Conservation (phyloP, 495 filamentous ascomycete species). For the Neurospora tetrasperma region DNA sequence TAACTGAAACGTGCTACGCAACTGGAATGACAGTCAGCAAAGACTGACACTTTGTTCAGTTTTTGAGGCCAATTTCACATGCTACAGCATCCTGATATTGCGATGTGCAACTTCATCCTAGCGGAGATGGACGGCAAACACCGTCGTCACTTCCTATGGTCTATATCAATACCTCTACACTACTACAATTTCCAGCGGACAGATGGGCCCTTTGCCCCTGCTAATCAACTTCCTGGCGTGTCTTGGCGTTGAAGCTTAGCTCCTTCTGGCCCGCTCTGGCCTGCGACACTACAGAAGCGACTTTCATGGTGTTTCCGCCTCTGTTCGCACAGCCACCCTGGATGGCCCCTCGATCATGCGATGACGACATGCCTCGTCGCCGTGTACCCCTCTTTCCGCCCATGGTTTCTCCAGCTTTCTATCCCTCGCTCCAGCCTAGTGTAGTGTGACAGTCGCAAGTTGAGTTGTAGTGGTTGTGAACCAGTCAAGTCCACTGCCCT, state of each 20-base stretch:
- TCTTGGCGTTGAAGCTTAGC: background rate
- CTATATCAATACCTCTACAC: too few relatives aligned
- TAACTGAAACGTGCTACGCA: background rate
- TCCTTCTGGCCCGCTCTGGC: background rate
- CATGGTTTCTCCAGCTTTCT: background rate
- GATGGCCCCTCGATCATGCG: conserved; percentile 9
- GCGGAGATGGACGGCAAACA: background rate
- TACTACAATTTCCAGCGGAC: background rate
- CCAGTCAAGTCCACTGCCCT: background rate
- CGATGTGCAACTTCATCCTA: background rate
- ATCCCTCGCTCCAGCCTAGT: conserved; percentile 1
- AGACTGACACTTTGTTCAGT: background rate
- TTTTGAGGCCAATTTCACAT: background rate
- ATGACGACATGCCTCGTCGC: conserved; percentile 22
- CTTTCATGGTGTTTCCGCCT: background rate
- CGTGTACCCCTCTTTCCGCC: conserved; percentile 5
- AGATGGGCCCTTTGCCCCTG: background rate
- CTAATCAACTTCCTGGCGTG: background rate
- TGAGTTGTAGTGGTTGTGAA: background rate
- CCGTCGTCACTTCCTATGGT: background rate
- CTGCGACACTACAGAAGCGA: background rate
- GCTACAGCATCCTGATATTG: background rate
- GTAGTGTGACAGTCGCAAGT: background rate
- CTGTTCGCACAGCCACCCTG: conserved; percentile 11
- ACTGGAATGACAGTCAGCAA: background rate